Percentiles rank a stretch among this genome's conserved stretches.
Conservation (phyloP, 805 yeast genomes). For the Pichia gijzeniarum region DNA sequence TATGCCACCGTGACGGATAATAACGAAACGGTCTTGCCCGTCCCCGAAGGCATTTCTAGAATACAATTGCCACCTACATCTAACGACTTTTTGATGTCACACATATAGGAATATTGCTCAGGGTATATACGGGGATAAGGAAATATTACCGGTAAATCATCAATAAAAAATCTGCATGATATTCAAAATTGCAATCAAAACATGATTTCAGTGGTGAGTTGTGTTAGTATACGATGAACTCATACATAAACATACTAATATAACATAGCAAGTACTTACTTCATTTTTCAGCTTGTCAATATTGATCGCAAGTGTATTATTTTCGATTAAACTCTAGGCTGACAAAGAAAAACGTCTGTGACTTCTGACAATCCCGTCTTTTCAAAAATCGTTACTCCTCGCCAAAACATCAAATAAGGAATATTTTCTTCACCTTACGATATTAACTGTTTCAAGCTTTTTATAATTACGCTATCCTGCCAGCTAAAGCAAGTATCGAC, state of each 20-base stretch:
- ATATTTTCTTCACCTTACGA: no score
- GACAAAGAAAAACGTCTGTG: no score
- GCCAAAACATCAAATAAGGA: no score
- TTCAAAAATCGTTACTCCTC: no score
- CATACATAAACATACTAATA: not conserved
- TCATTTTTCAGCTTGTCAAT: slow-evolving; percentile 10
- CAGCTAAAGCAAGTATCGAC: no score
- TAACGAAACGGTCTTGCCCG: slow-evolving; percentile 94
- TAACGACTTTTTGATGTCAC: slow-evolving; percentile 84
- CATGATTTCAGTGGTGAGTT: not conserved
- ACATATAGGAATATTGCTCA: slow-evolving; percentile 97
- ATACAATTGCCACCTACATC: slow-evolving; percentile 97
- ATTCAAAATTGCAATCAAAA: not conserved
- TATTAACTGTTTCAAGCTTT: no score
- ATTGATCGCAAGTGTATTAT: no score
- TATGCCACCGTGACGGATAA: slow-evolving; percentile 90
- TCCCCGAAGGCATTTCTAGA: slow-evolving; percentile 98
- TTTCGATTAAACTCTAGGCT: no score
- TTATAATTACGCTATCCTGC: no score
- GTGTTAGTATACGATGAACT: slow-evolving; percentile 10
- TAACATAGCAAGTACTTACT: slow-evolving; percentile 12
- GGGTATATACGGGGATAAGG: slow-evolving; percentile 98
- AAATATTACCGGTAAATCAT: slow-evolving; percentile 90
- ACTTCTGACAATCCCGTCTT: no score
- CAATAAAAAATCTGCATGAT: slow-evolving; percentile 68